phyloP scores from a whole-genome alignment of 176 grass and related monocot species.

The Hyparrhenia diplandra region DNA sequence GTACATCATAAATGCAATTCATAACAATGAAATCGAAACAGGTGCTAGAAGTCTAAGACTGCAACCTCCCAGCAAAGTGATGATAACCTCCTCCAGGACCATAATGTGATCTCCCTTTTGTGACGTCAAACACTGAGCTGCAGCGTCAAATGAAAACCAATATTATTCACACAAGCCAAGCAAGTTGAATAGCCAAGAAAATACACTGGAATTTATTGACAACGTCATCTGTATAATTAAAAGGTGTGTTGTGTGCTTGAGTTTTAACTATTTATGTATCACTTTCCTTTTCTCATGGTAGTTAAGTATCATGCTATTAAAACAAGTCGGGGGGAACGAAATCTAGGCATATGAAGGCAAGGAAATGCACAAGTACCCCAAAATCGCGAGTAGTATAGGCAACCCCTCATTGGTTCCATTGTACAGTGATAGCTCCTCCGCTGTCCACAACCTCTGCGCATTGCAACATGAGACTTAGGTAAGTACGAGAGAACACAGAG shows the following conservation, averaged over 20 bases:
- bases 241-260: background rate
- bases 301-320: background rate
- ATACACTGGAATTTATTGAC: background rate
- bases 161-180: background rate
- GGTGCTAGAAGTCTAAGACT: background rate
- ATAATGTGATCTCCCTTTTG: constrained; percentile 91
- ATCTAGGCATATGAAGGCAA: background rate
- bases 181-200: background rate
- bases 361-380: constrained; percentile 53
- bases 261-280: background rate
- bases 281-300: background rate
- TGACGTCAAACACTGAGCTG: constrained; percentile 93
- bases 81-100: constrained; percentile 92
- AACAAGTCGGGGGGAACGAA: background rate
- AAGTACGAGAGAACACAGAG: background rate
- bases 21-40: background rate
- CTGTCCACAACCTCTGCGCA: constrained; percentile 67
- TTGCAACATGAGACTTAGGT: constrained; percentile 2
- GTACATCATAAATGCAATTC: background rate
- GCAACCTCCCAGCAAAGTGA: constrained; percentile 85
- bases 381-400: constrained; percentile 75
- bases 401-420: constrained; percentile 68
- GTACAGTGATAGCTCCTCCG: constrained; percentile 62
- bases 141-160: background rate
- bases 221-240: background rate